Conservation (phyloP, 441 rosid genomes). For the Omphalea diandra region DNA sequence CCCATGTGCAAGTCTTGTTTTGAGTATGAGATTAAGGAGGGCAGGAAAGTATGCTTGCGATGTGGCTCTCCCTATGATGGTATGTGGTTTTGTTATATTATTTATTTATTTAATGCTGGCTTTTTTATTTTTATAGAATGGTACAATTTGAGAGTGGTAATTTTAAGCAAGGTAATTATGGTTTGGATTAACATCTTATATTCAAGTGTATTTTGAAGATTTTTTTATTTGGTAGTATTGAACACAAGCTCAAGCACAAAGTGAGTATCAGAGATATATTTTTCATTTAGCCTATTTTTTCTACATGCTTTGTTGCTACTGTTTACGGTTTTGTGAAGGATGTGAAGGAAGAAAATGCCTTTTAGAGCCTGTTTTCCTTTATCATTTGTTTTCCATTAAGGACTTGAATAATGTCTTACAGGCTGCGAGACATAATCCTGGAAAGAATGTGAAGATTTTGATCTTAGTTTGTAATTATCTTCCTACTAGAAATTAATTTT, state of each 20-base stretch:
- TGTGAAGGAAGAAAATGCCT: background rate
- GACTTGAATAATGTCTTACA: too few species aligned
- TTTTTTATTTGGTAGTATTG: background rate
- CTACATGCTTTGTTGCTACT: too few species aligned
- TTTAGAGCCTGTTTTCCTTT: too few species aligned
- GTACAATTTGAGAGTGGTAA: background rate
- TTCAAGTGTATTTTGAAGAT: background rate
- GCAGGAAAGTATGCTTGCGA: slow-evolving; percentile 74
- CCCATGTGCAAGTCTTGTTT: slow-evolving; percentile 86
- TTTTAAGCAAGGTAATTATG: background rate
- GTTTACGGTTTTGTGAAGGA: background rate
- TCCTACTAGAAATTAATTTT: background rate
- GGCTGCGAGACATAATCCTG: too few species aligned
- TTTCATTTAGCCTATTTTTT: background rate
- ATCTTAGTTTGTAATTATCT: too few species aligned
- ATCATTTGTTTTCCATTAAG: too few species aligned
- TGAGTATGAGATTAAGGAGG: slow-evolving; percentile 78
- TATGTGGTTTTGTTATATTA: slow-evolving; percentile 7
- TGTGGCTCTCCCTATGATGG: slow-evolving; percentile 81
- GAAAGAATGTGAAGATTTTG: too few species aligned
- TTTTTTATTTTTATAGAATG: background rate
- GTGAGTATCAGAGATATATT: background rate
- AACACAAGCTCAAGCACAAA: background rate
- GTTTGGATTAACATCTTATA: background rate
- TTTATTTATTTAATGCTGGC: background rate